A percentile compares a stretch with the other conserved stretches of the same genome.
phyloP scores from a whole-genome alignment of 495 filamentous ascomycete species.

The Penicillium herquei region DNA sequence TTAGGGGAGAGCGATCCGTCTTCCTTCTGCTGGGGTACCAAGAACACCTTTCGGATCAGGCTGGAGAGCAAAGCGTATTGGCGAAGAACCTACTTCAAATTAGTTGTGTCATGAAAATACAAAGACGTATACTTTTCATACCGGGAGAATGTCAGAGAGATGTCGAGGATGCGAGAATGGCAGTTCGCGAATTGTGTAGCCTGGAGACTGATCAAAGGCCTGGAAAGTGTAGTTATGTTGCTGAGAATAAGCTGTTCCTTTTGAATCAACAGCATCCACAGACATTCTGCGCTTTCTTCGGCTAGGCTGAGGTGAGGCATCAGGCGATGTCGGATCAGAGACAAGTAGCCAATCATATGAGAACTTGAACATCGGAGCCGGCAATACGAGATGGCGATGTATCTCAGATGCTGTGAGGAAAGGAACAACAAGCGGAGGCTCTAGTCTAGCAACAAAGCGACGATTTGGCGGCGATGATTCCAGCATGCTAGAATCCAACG shows the following conservation, averaged over 20 bases:
- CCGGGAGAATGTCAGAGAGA: conserved; percentile 71
- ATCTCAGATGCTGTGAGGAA: conserved; percentile 65
- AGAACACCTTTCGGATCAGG: conserved; percentile 62
- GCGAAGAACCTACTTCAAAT: conserved; percentile 49
- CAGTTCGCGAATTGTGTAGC: conserved; percentile 64
- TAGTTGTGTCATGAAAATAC: conserved; percentile 5
- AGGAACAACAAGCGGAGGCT: conserved; percentile 79
- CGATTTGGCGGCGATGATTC: conserved; percentile 61
- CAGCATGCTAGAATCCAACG: conserved; percentile 43
- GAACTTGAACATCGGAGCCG: conserved; percentile 51
- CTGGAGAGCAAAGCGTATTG: conserved; percentile 71
- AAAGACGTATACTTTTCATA: conserved; percentile 19
- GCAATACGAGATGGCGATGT: conserved; percentile 58
- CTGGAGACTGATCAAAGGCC: conserved; percentile 67
- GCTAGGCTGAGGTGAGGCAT: conserved; percentile 23
- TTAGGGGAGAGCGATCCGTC: conserved; percentile 1
- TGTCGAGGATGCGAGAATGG: conserved; percentile 88
- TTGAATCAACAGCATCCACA: conserved; percentile 33
- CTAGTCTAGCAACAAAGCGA: conserved; percentile 78
- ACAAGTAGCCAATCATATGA: conserved; percentile 71
- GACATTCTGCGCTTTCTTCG: conserved; percentile 34
- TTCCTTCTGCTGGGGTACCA: conserved; percentile 18
- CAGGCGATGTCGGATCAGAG: conserved; percentile 35
- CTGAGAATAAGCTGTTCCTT: conserved; percentile 41
- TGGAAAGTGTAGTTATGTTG: conserved; percentile 68